Evolutionary conservation across 177 flowering plant genomes (phyloP), one percentile per base, ranked within the genome.

Genomic region (Vitis hybrid): DNA sequence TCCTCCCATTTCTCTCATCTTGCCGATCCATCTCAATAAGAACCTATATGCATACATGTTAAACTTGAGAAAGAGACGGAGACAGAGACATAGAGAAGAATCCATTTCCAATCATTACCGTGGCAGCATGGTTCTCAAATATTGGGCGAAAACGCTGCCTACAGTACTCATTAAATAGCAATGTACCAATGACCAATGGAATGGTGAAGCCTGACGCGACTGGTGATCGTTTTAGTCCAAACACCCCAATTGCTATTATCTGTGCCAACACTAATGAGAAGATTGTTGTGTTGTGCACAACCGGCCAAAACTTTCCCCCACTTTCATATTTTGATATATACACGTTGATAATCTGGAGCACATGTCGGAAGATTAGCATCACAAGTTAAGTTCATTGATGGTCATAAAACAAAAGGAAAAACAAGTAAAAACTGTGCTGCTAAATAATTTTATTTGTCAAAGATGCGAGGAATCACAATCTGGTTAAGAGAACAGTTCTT

Each of bases 241-340:
- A 91, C 15, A 93, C 85, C 11, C 95, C 94, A 62, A 91, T 79
- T 67, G 96, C 97, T 72, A 93, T 87, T 53, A 90, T 72, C 80
- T 96, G 99, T 18, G 85, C 74, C 67, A 96, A 70, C 69, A 92
- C 85, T 87, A 96, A 72, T 10, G 99, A 91, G 79, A 94, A 90
- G 65, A 96, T 88, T n/a, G 88, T 89, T 27, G 98, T 80, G 77
- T 86, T 91, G 83, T 96, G 98, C 24, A 80, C 84, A 64, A 91
- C 81, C 30, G 98, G 97, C 99, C 99, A 96, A 51, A 75, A 81
- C 62, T 80, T 84, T 51, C 99, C 99, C 62, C 96, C 90, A 50
- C 79, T 86, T 52, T 96, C 91, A 70, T 94, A 96, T 62, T 89
- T 87, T 24, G 85, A 15, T 2, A 80, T 53, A 70, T 96, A 96